Conservation (phyloP, 1,284 basidiomycete species). For the Rhodotorula sp. region DNA sequence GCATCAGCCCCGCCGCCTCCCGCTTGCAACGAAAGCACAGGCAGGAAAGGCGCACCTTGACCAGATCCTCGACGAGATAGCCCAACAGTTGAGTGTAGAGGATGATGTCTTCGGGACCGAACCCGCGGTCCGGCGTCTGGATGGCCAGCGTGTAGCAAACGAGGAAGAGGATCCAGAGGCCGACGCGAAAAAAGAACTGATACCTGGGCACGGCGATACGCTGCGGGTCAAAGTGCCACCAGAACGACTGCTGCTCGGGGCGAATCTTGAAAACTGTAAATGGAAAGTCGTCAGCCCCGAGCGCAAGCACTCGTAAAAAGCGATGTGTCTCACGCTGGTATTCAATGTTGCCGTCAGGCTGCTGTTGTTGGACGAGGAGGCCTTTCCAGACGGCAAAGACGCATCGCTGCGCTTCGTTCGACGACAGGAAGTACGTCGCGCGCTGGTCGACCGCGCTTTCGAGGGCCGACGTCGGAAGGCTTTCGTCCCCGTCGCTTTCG, state of each 20-base stretch:
- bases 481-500: conserved; percentile 72
- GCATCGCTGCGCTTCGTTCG: conserved; percentile 73
- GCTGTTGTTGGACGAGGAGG: conserved; percentile 47
- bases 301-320: background rate
- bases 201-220: conserved; percentile 84
- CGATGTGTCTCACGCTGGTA: conserved; percentile 16
- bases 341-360: conserved; percentile 18
- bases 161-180: conserved; percentile 81
- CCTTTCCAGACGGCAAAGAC: conserved; percentile 44
- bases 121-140: conserved; percentile 45
- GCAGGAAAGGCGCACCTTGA: conserved; percentile 17
- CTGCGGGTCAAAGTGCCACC: conserved; percentile 69
- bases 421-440: conserved; percentile 73
- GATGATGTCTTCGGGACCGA: conserved; percentile 40
- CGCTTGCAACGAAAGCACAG: no score
- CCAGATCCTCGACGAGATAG: conserved; percentile 44
- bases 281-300: background rate
- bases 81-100: conserved; percentile 42
- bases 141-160: conserved; percentile 60
- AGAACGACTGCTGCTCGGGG: conserved; percentile 57
- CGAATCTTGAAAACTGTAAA: conserved; percentile 51
- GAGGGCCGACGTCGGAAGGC: conserved; percentile 66
- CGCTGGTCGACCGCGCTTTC: conserved; percentile 79
- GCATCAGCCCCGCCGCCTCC: no score
- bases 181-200: conserved; percentile 54